Evolutionary conservation across 768 basidiomycete species (phyloP), one percentile per base, ranked within the genome.

Genomic region (Fomitopsis pulvina): DNA sequence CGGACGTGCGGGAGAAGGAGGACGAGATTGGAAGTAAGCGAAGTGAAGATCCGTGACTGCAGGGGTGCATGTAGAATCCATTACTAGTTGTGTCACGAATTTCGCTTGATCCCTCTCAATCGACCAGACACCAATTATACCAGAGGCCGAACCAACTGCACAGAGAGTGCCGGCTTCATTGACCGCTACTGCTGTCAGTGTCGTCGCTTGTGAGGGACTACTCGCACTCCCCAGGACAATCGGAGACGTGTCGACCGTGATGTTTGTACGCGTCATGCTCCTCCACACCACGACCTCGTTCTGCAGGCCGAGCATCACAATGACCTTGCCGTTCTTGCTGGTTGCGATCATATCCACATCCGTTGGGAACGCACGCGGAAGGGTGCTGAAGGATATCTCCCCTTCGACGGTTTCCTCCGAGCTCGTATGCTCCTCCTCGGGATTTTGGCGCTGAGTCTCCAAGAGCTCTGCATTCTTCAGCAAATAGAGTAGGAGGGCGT

Each of bases 391-490:
- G 16, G 73, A 66, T 2, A 85, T 63, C 12, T 71, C 61, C 22
- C 65, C 69, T 47, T 77, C 70, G 11, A 80, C 62, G 2, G 68
- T 47, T 46, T 69, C 64, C 16, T 61, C 53, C 7, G 53, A 39
- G 3, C 68, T 64, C 8, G 64, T 57, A 7, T 64, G 56, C 52
- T 75, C 74, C 0, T 70, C 60, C 29, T 78, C 79, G 1, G 70
- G 70, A 27, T 79, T 75, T 60, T 85, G 76, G 34, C 85, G 75
- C 59, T 93, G 91, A 2, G 89, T 87, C 59, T 93, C 93, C 29
- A 96, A 75, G 0, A 93, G 78, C 51, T 99, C 93, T 0, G 91
- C 81, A 56, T 95, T 85, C 69, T 94, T 95, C 53, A 97, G 71
- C 2, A 99, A 74, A 62, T 93, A 93, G 9, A 91, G 72, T 7